Evolutionary conservation across 176 grass and related monocot species (phyloP).

Genomic region (Carex littledalei): DNA sequence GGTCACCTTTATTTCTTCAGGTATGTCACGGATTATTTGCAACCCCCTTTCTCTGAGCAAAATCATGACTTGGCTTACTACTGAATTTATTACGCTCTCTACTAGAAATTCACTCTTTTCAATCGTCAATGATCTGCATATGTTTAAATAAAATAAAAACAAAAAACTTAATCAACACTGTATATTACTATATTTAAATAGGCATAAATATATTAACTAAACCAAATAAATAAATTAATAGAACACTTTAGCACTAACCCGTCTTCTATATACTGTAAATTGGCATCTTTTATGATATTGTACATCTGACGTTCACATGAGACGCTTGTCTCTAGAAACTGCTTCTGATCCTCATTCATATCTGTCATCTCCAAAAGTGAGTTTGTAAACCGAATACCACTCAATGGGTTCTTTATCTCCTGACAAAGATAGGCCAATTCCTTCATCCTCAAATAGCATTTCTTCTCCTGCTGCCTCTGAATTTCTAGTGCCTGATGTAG

Average conservation of each 20-base stretch:
- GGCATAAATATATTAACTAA: not conserved
- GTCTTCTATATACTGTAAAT: conserved; percentile 80
- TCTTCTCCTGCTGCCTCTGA: conserved; percentile 92
- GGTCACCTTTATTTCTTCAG: conserved; percentile 84
- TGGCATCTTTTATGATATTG: conserved; percentile 72
- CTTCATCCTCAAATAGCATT: conserved; percentile 88
- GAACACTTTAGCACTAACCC: conserved; percentile 42
- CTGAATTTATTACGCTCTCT: conserved; percentile 74
- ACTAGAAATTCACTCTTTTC: conserved; percentile 87
- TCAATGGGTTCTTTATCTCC: conserved; percentile 97
- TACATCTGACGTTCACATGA: conserved; percentile 88
- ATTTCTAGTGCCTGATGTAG: conserved; percentile 89
- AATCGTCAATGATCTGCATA: conserved; percentile 62
- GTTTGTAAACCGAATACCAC: conserved; percentile 82
- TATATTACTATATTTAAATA: conserved; percentile 5
- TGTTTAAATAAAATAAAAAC: conserved; percentile 20
- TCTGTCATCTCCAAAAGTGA: conserved; percentile 76
- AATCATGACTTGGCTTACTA: conserved; percentile 97
- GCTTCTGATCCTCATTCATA: conserved; percentile 89
- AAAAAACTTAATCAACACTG: conserved; percentile 12
- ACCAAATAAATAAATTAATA: not conserved
- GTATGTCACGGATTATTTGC: conserved; percentile 93
- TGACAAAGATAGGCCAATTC: conserved; percentile 93
- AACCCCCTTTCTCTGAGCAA: conserved; percentile 79
- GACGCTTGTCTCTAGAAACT: conserved; percentile 86